Evolutionary conservation across 2,329 filamentous ascomycete genomes (phyloP).

Genomic region (Pseudogymnoascus sp.): DNA sequence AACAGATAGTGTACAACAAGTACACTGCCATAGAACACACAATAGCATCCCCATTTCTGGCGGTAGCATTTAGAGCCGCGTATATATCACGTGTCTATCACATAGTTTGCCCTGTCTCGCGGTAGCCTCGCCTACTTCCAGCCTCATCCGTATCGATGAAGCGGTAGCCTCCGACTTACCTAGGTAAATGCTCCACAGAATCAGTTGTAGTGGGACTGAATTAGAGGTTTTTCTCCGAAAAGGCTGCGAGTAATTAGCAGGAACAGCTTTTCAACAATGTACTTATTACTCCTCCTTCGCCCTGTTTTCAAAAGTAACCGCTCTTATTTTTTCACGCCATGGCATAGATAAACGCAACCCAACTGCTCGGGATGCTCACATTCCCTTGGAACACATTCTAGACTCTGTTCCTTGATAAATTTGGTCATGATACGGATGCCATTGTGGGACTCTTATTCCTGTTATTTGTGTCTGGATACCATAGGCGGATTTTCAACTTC

Average conservation of each 20-base stretch:
- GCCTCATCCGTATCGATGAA: not conserved
- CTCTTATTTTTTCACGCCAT: not conserved
- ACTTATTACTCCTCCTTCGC: not conserved
- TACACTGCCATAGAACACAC: not conserved
- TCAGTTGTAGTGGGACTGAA: not conserved
- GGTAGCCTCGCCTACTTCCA: not conserved
- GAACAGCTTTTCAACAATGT: not conserved
- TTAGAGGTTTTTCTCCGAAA: not conserved
- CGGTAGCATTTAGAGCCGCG: not conserved
- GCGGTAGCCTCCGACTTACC: not conserved
- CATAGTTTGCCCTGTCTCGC: not conserved
- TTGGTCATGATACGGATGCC: not conserved
- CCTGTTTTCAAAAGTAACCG: not conserved
- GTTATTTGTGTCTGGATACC: not conserved
- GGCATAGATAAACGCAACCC: not conserved
- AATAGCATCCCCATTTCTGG: not conserved
- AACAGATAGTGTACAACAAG: not conserved
- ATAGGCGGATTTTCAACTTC: not conserved
- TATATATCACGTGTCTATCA: not conserved
- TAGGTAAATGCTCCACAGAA: not conserved
- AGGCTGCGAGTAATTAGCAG: not conserved
- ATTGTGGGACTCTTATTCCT: not conserved
- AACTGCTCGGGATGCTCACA: not conserved
- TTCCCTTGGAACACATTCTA: not conserved
- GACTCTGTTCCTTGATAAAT: not conserved